Base-by-base conservation (phyloP, 345 rosid species). In the Microcos paniculata region DNA sequence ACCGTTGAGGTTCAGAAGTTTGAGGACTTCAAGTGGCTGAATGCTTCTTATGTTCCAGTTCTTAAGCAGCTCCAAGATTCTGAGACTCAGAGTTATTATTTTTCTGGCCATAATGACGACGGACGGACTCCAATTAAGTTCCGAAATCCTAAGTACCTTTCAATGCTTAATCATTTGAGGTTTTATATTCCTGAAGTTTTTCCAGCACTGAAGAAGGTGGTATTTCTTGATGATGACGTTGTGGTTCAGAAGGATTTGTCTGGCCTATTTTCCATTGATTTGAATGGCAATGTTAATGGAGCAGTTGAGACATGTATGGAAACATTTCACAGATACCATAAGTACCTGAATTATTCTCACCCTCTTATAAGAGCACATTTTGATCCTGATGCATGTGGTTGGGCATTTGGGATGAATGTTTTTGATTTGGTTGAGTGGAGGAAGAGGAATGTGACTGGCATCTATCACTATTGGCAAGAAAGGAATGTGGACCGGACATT, bases 261-360 rank as follows among this genome's bases (percentile, higher is more conserved):
- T 13, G 77, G 79, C 67, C 82, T 94, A 74, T 94, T 94, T 85
- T 84, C 92, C 11, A 62, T 87, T 11, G 85, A 94, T 73, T 82
- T 92, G 82, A 92, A 92, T 68, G 86, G 89, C 33, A 94, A 92
- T 45, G 98, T 94, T 24, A 92, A 90, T 75, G 98, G 98, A 65
- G 98, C 98, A n/a, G 98, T 94, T 0, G 98, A 94, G 89, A 94
- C 98, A 0, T 94, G 98, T 90, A 94, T 92, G 97, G 98, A 92
- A 79, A 94, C 96, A 1, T 94, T 94, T 80, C 98, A 94, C 75
- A 84, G 98, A 71, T 92, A 94, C 81, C 92, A 89, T 45, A 90
- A 90, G 79, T 92, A 94, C 81, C 62, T 94, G 84, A 92, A 92
- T 77, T 94, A 90, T 79, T 89, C 97, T 18, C 97, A 94, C 78